Evolutionary conservation across 208 protist species (phyloP).

Genomic region (Trypanosoma boissoni): DNA sequence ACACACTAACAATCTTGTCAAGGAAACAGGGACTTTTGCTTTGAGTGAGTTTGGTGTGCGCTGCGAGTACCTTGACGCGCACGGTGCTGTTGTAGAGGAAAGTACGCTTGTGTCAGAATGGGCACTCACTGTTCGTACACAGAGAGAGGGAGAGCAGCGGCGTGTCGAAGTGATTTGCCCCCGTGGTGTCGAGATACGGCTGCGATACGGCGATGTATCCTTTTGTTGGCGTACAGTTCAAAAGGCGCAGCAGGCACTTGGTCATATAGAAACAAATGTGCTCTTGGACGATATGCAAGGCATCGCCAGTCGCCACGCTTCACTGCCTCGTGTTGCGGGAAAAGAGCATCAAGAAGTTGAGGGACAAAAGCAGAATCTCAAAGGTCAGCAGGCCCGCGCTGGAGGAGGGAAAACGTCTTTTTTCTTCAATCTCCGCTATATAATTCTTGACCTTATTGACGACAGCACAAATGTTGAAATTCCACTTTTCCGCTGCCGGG

Average conservation of each 20-base stretch:
- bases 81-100: constrained; percentile 13
- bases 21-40: constrained; percentile 27
- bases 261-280: constrained; percentile 34
- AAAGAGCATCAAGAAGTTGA: constrained; percentile 7
- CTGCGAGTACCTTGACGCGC: constrained; percentile 21
- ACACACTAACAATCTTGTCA: constrained; percentile 1
- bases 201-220: constrained; percentile 51
- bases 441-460: constrained; percentile 42
- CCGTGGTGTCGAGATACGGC: constrained; percentile 39
- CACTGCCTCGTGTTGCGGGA: too few species aligned
- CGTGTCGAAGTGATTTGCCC: constrained; percentile 27
- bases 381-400: background rate
- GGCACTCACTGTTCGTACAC: constrained; percentile 17
- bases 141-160: background rate
- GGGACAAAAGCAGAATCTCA: background rate
- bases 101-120: constrained; percentile 31
- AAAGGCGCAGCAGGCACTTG: constrained; percentile 36
- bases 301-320: background rate
- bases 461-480: constrained; percentile 35
- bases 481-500: constrained; percentile 35
- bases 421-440: constrained; percentile 23
- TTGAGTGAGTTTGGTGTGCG: constrained; percentile 25
- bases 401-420: background rate
- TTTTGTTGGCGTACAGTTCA: constrained; percentile 31
- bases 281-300: constrained; percentile 25